Percentiles rank a stretch among this genome's conserved stretches.
Evolutionary conservation across 768 basidiomycete species (phyloP).

Genomic region (Lactarius hatsudake): DNA sequence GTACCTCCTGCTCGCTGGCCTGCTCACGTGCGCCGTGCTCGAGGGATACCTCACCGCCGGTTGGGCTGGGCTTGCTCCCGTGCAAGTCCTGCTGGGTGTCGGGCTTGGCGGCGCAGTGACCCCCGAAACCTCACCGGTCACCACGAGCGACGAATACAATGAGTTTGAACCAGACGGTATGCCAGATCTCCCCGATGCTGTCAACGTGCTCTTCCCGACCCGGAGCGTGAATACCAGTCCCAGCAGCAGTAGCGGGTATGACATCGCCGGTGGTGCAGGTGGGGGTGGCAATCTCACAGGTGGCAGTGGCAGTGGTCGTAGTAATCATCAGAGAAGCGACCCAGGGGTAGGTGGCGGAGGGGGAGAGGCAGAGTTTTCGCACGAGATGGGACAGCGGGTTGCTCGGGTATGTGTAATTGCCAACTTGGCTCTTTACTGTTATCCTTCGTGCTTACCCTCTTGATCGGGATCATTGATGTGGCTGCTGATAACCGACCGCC

Average conservation of each 20-base stretch:
- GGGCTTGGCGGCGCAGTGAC: constrained; percentile 48
- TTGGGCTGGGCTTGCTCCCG: constrained; percentile 70
- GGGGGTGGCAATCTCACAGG: constrained; percentile 65
- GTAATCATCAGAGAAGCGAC: neutral
- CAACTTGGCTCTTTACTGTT: neutral
- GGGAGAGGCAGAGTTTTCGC: constrained; percentile 69
- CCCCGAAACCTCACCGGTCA: neutral
- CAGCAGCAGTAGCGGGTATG: constrained; percentile 32
- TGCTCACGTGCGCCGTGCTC: constrained; percentile 78
- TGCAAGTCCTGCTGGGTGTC: constrained; percentile 69
- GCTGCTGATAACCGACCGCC: neutral
- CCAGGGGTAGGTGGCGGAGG: constrained; percentile 34
- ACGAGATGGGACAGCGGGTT: constrained; percentile 71
- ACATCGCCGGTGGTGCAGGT: constrained; percentile 42
- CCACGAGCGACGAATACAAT: constrained; percentile 41
- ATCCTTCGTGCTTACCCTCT: constrained; percentile 8
- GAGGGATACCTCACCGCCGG: constrained; percentile 83
- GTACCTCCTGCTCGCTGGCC: constrained; percentile 75
- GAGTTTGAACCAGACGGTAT: constrained; percentile 76
- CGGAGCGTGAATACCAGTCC: constrained; percentile 32
- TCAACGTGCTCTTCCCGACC: constrained; percentile 64
- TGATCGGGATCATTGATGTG: neutral
- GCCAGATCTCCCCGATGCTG: constrained; percentile 63
- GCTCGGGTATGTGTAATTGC: constrained; percentile 54
- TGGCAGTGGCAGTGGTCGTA: constrained; percentile 46